A percentile compares a stretch with the other conserved stretches of the same genome.
phyloP scores from a whole-genome alignment of 305 asterid genomes.

The Solanum aculeatissimum region DNA sequence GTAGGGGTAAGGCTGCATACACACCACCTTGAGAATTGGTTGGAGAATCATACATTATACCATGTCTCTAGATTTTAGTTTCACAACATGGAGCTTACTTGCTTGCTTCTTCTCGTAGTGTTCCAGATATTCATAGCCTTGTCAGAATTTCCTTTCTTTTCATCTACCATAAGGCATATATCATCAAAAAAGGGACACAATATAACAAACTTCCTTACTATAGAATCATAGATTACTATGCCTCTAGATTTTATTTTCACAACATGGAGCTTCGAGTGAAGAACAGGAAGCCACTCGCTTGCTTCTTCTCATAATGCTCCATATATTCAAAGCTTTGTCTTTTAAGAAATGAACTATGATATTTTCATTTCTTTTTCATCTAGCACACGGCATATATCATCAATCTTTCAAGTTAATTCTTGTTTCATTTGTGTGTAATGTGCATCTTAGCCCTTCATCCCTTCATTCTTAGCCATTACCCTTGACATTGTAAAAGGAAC shows the following conservation, averaged over 20 bases:
- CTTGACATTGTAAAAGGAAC: neutral
- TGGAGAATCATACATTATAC: neutral
- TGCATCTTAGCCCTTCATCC: neutral
- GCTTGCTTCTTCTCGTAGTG: slow-evolving; percentile 25
- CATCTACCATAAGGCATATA: neutral
- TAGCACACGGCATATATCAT: neutral
- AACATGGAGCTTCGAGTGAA: slow-evolving; percentile 26
- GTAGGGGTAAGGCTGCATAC: too few relatives aligned
- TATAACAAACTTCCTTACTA: neutral
- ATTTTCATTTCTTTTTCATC: neutral
- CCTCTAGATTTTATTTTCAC: neutral
- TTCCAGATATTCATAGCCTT: slow-evolving; percentile 16
- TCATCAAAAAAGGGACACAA: neutral
- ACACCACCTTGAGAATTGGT: too few relatives aligned
- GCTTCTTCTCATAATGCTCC: slow-evolving; percentile 31
- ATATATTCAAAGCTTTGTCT: slow-evolving; percentile 8
- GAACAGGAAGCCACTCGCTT: slow-evolving; percentile 13
- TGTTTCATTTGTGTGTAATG: neutral
- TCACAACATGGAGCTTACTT: slow-evolving; percentile 9
- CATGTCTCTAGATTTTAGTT: neutral
- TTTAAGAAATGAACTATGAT: neutral
- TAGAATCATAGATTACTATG: neutral
- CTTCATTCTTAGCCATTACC: neutral
- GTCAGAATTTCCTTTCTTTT: neutral
- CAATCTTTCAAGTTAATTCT: neutral